Conservation (phyloP, 192 early-diverging fungal species). For the Pecoramyces ruminantium region DNA sequence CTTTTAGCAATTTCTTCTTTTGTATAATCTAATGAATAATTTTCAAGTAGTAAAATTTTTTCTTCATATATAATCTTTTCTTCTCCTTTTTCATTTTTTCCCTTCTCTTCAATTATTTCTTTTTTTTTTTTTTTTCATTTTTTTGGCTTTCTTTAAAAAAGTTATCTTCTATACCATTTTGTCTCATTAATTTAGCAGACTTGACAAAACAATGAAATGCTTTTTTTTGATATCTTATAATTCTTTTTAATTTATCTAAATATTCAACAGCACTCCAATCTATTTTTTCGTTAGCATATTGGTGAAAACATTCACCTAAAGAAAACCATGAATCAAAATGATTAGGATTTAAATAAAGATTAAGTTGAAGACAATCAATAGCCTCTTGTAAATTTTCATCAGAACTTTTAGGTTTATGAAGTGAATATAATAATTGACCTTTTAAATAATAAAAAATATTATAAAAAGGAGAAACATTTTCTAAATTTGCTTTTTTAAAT, state of each 20-base stretch:
- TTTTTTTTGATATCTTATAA: neutral
- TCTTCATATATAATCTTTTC: neutral
- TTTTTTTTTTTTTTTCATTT: neutral
- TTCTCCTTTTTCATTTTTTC: neutral
- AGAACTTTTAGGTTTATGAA: neutral
- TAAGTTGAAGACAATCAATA: neutral
- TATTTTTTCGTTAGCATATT: neutral
- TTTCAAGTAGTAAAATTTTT: neutral
- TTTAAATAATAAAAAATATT: neutral
- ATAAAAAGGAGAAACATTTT: neutral
- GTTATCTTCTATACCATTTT: neutral
- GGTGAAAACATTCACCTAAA: neutral
- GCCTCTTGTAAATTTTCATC: neutral
- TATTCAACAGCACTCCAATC: neutral
- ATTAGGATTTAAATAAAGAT: neutral
- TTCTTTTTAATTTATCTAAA: neutral
- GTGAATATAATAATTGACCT: neutral
- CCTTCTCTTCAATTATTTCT: neutral
- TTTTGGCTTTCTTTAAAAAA: neutral
- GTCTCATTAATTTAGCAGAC: neutral
- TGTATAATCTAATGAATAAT: neutral
- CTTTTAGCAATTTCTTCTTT: neutral
- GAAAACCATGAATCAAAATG: neutral
- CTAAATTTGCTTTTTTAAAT: neutral
- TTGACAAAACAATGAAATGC: neutral